phyloP scores from a whole-genome alignment of 2,329 filamentous ascomycete genomes.

The Fusarium sarcochroum region DNA sequence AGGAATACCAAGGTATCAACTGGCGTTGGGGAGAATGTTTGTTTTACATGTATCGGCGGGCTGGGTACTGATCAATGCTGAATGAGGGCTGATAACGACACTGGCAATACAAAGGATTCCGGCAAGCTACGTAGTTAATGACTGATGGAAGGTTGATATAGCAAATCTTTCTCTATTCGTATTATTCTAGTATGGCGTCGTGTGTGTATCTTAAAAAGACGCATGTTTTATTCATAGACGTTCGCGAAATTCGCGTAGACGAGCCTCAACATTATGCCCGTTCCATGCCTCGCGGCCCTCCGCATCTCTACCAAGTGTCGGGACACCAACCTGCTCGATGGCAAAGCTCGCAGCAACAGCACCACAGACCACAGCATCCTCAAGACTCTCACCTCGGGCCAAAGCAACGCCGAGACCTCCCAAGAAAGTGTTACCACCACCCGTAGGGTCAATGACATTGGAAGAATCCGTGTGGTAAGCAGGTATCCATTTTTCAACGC shows the following conservation, averaged over 20 bases:
- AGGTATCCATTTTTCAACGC: constrained; percentile 80
- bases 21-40: constrained; percentile 21
- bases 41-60: constrained; percentile 7
- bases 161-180: constrained; percentile 26
- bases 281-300: constrained; percentile 73
- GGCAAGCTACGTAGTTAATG: constrained; percentile 17
- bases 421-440: constrained; percentile 92
- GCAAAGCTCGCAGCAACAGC: constrained; percentile 90
- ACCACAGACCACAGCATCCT: constrained; percentile 83
- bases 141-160: constrained; percentile 24
- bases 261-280: constrained; percentile 65
- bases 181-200: constrained; percentile 23
- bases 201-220: constrained; percentile 11
- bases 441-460: constrained; percentile 90
- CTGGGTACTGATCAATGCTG: constrained; percentile 3
- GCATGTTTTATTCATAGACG: constrained; percentile 51
- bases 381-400: constrained; percentile 70
- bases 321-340: constrained; percentile 94
- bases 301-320: constrained; percentile 64
- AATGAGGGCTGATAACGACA: constrained; percentile 20
- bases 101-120: constrained; percentile 4
- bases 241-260: constrained; percentile 66
- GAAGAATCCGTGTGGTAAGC: constrained; percentile 73
- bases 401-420: constrained; percentile 71
- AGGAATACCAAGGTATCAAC: constrained; percentile 6